A percentile compares a stretch with the other conserved stretches of the same genome.
phyloP scores from a whole-genome alignment of 345 rosid genomes.

The Fremontodendron californicum region DNA sequence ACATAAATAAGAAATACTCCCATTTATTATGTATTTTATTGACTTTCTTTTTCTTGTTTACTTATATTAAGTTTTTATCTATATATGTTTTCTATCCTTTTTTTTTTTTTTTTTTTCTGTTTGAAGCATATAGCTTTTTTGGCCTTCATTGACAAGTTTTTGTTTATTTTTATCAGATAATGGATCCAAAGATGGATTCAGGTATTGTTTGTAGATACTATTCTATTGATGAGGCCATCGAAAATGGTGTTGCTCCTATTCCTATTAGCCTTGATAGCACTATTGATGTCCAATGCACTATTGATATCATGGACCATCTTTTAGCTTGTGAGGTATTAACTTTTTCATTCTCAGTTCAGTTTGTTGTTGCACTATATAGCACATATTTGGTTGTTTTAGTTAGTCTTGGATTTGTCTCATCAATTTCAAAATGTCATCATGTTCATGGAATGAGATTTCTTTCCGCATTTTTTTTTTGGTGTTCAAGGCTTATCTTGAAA shows the following conservation, averaged over 20 bases:
- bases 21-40: too few relatives aligned
- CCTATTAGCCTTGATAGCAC: conserved; percentile 69
- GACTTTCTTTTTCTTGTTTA: neutral
- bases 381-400: neutral
- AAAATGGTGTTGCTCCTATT: conserved; percentile 77
- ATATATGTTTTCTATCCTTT: conserved; percentile 5
- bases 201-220: conserved; percentile 73
- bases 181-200: conserved; percentile 99
- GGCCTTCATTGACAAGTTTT: neutral
- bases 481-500: neutral
- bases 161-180: conserved; percentile 49
- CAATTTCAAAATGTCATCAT: neutral
- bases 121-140: neutral
- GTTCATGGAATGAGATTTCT: neutral
- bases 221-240: conserved; percentile 93
- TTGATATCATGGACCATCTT: conserved; percentile 95
- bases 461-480: neutral
- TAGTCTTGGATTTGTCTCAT: neutral
- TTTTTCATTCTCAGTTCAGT: neutral
- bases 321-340: conserved; percentile 82
- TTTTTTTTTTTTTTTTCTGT: neutral
- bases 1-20: conserved; percentile 5
- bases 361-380: neutral
- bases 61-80: neutral
- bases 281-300: conserved; percentile 59